phyloP scores from a whole-genome alignment of 116 monocot species.

The Zostera marina region DNA sequence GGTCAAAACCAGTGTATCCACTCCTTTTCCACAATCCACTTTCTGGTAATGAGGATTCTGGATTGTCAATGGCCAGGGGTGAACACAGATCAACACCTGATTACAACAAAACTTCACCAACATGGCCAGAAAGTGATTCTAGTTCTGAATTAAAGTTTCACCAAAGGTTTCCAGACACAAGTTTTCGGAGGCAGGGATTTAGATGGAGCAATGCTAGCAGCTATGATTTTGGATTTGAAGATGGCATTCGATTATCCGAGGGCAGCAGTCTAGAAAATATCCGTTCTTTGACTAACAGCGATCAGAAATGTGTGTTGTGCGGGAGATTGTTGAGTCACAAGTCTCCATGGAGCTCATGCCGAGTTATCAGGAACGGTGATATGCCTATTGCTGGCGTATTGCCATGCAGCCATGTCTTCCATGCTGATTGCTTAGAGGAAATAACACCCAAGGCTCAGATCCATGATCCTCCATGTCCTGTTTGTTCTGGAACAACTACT shows the following conservation, averaged over 20 bases:
- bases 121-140: constrained; percentile 24
- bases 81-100: constrained; percentile 18
- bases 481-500: constrained; percentile 25
- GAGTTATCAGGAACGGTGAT: constrained; percentile 29
- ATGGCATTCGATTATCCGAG: constrained; percentile 33
- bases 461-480: constrained; percentile 71
- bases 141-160: constrained; percentile 41
- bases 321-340: constrained; percentile 50
- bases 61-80: constrained; percentile 16
- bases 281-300: constrained; percentile 15
- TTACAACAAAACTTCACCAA: constrained; percentile 13
- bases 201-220: constrained; percentile 73
- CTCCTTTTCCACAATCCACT: constrained; percentile 66
- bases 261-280: constrained; percentile 19
- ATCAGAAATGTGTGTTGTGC: constrained; percentile 59
- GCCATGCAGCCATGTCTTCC: constrained; percentile 66
- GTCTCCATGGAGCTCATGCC: constrained; percentile 63
- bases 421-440: constrained; percentile 88
- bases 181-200: constrained; percentile 52
- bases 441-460: constrained; percentile 43
- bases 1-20: constrained; percentile 86
- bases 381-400: constrained; percentile 56
- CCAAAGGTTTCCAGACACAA: constrained; percentile 22
- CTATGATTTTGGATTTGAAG: constrained; percentile 49
- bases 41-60: constrained; percentile 35